Evolutionary conservation across 129 eudicot species (phyloP).

Genomic region (Logfia minima): DNA sequence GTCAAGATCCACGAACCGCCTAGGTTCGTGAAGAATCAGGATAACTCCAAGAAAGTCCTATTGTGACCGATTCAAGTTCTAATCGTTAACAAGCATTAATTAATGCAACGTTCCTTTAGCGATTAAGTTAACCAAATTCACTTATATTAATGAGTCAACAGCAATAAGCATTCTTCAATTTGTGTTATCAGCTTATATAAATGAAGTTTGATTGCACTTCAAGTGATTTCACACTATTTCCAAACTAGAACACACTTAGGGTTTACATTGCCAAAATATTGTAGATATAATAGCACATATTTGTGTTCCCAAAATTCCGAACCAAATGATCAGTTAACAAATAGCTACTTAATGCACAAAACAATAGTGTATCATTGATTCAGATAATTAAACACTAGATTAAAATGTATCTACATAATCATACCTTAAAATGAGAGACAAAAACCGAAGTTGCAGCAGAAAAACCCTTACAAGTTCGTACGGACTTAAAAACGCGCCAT

Average conservation of each 20-base stretch:
- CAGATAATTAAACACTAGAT: background rate
- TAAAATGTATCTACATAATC: background rate
- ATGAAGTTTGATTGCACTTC: background rate
- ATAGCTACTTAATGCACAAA: no score
- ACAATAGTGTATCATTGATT: background rate
- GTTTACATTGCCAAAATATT: background rate
- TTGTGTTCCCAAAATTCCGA: background rate
- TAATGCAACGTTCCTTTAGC: no score
- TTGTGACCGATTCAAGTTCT: no score
- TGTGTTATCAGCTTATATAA: background rate
- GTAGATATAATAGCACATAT: background rate
- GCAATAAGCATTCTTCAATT: background rate
- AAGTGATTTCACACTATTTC: background rate
- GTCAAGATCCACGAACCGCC: no score
- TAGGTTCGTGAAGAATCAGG: background rate
- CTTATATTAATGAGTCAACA: background rate
- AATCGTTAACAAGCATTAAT: no score
- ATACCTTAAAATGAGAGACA: background rate
- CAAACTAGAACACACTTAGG: background rate
- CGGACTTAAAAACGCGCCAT: background rate
- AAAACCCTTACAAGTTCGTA: background rate
- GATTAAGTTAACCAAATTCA: background rate
- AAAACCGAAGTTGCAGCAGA: background rate
- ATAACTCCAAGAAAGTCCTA: background rate
- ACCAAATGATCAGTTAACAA: background rate